phyloP scores from a whole-genome alignment of 257 asterid species.

The Solanum appendiculatum region DNA sequence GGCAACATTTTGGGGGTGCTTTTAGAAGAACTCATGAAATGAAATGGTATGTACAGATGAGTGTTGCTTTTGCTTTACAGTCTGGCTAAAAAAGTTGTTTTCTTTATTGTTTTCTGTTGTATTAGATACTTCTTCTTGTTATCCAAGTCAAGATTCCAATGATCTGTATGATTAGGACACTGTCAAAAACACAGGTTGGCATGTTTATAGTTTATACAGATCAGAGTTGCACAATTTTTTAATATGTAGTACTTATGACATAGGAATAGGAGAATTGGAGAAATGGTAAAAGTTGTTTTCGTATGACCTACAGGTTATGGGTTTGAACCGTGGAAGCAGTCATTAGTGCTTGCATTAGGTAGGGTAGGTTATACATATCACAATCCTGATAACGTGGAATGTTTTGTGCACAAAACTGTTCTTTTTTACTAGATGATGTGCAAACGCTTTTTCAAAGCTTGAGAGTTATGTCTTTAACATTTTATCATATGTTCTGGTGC shows the following conservation, averaged over 20 bases:
- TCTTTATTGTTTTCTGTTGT: background rate
- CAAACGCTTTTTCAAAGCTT: background rate
- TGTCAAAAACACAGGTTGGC: background rate
- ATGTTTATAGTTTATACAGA: background rate
- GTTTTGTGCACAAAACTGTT: background rate
- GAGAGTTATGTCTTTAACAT: background rate
- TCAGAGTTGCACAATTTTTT: background rate
- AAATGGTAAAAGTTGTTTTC: no score
- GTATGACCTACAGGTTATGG: no score
- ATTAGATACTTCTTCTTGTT: background rate
- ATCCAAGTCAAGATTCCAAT: constrained; percentile 2
- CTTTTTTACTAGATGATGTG: background rate
- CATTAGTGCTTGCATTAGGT: background rate
- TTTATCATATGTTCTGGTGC: background rate
- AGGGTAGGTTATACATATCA: background rate
- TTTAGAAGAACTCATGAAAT: background rate
- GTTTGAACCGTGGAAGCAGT: background rate
- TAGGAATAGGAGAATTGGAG: no score
- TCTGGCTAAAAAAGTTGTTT: background rate
- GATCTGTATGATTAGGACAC: background rate
- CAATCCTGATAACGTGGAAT: rapidly evolving
- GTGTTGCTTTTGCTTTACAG: background rate
- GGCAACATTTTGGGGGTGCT: background rate
- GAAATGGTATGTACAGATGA: background rate
- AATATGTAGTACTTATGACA: background rate